Conservation (phyloP, 257 asterid species). For the Nyctanthes arbortristis region DNA sequence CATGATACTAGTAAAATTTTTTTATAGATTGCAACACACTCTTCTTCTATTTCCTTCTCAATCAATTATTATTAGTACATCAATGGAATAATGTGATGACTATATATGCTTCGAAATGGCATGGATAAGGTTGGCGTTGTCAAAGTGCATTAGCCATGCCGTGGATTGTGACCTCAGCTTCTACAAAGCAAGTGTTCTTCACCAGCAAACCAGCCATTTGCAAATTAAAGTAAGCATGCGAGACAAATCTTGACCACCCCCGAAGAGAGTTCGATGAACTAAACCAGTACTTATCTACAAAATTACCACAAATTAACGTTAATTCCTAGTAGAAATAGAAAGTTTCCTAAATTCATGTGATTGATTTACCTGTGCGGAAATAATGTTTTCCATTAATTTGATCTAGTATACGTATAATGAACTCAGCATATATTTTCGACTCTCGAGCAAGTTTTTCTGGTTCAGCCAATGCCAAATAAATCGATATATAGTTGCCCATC, state of each 20-base stretch:
- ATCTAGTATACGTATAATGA: slow-evolving; percentile 54
- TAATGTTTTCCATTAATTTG: slow-evolving; percentile 37
- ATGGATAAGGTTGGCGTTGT: too few species aligned
- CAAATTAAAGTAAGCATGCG: slow-evolving; percentile 37
- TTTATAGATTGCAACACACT: too few species aligned
- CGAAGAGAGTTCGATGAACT: slow-evolving; percentile 36
- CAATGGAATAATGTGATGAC: too few species aligned
- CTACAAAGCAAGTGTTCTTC: slow-evolving; percentile 49
- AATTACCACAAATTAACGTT: not conserved
- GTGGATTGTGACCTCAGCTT: slow-evolving; percentile 60
- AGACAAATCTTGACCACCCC: slow-evolving; percentile 67
- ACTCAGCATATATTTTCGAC: slow-evolving; percentile 52
- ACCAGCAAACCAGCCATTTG: slow-evolving; percentile 35
- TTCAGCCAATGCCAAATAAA: slow-evolving; percentile 58
- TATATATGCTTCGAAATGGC: too few species aligned
- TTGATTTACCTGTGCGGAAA: slow-evolving; percentile 51
- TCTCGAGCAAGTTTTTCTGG: slow-evolving; percentile 43
- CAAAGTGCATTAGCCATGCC: slow-evolving; percentile 45
- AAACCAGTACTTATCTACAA: slow-evolving; percentile 74
- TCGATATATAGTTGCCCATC: slow-evolving; percentile 41
- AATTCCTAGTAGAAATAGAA: not conserved
- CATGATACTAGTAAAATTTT: too few species aligned
- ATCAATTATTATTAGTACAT: too few species aligned
- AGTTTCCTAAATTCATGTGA: too few species aligned
- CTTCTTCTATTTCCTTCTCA: too few species aligned